A percentile compares a stretch with the other conserved stretches of the same genome.
phyloP scores from a whole-genome alignment of 768 basidiomycete species.

The Rhizopogon sp. region DNA sequence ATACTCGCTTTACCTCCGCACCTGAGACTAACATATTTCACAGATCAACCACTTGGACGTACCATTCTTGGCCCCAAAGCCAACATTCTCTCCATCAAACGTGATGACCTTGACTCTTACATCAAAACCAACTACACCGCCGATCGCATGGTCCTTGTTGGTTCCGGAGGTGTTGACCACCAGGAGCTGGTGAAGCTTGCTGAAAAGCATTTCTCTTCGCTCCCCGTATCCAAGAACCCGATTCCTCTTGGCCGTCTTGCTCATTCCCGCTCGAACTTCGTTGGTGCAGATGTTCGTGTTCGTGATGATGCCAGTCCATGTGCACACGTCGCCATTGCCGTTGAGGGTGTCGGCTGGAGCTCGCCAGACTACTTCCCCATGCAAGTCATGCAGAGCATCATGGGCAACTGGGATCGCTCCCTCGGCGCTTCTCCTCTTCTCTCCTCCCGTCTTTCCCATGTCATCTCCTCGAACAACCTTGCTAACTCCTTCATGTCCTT shows the following conservation, averaged over 20 bases:
- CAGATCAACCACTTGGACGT: slow-evolving; percentile 92
- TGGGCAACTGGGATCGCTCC: slow-evolving; percentile 99
- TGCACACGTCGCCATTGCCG: slow-evolving; percentile 92
- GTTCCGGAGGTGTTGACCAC: slow-evolving; percentile 94
- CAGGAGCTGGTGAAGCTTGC: slow-evolving; percentile 90
- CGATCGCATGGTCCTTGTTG: slow-evolving; percentile 98
- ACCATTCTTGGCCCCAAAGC: slow-evolving; percentile 96
- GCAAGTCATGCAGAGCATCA: slow-evolving; percentile 96
- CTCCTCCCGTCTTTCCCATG: slow-evolving; percentile 87
- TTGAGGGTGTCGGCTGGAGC: slow-evolving; percentile 97
- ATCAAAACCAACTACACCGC: slow-evolving; percentile 98
- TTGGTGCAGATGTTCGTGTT: slow-evolving; percentile 93
- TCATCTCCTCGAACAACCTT: slow-evolving; percentile 88
- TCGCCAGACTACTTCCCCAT: slow-evolving; percentile 99
- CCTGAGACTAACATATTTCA: slow-evolving; percentile 1
- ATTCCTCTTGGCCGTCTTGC: slow-evolving; percentile 81
- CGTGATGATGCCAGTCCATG: slow-evolving; percentile 89
- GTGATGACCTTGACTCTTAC: slow-evolving; percentile 82
- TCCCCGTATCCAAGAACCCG: slow-evolving; percentile 84
- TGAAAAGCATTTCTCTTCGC: slow-evolving; percentile 84
- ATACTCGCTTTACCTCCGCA: slow-evolving; percentile 2
- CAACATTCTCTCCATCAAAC: slow-evolving; percentile 94
- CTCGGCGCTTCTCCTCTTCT: slow-evolving; percentile 87
- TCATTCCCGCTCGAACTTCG: slow-evolving; percentile 74
- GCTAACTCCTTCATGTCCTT: slow-evolving; percentile 99